Evolutionary conservation across 495 filamentous ascomycete genomes (phyloP).

Genomic region (Podospora bellae-mahoneyi): DNA sequence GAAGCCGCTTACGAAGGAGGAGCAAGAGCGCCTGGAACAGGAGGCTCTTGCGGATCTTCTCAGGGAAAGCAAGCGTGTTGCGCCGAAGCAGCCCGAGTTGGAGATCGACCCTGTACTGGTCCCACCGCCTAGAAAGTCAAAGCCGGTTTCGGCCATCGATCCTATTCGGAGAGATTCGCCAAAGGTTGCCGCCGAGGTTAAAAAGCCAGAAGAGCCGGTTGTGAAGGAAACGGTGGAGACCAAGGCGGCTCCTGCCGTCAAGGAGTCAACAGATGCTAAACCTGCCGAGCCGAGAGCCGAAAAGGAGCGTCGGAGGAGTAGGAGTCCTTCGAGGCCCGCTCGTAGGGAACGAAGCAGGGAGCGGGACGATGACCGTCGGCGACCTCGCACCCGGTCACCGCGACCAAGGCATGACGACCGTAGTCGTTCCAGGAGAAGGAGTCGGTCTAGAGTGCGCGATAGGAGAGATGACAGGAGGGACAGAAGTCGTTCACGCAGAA

Average conservation of each 20-base stretch:
- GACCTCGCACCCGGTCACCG: constrained; percentile 27
- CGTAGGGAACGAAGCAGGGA: constrained; percentile 30
- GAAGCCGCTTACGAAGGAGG: constrained; percentile 52
- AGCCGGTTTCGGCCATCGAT: constrained; percentile 54
- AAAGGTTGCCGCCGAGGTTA: constrained; percentile 37
- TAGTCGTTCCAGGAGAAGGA: constrained; percentile 21
- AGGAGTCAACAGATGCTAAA: constrained; percentile 29
- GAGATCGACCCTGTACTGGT: constrained; percentile 53
- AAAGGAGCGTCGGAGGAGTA: constrained; percentile 34
- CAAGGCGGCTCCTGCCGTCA: constrained; percentile 20
- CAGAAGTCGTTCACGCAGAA: constrained; percentile 38
- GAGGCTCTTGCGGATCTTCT: constrained; percentile 54
- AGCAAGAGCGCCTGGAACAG: constrained; percentile 51
- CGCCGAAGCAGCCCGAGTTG: constrained; percentile 46
- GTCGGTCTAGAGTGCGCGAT: constrained; percentile 27
- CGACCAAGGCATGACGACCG: constrained; percentile 22
- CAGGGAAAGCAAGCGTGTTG: constrained; percentile 49
- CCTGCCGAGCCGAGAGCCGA: constrained; percentile 24
- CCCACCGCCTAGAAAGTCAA: constrained; percentile 50
- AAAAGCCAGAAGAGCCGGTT: constrained; percentile 33
- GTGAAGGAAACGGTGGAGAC: constrained; percentile 27
- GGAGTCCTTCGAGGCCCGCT: constrained; percentile 33
- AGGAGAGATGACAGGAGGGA: constrained; percentile 37
- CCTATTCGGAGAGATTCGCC: constrained; percentile 47
- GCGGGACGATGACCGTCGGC: constrained; percentile 26